Conservation (phyloP, 768 basidiomycete genomes). For the Lactifluus hygrophoroides region DNA sequence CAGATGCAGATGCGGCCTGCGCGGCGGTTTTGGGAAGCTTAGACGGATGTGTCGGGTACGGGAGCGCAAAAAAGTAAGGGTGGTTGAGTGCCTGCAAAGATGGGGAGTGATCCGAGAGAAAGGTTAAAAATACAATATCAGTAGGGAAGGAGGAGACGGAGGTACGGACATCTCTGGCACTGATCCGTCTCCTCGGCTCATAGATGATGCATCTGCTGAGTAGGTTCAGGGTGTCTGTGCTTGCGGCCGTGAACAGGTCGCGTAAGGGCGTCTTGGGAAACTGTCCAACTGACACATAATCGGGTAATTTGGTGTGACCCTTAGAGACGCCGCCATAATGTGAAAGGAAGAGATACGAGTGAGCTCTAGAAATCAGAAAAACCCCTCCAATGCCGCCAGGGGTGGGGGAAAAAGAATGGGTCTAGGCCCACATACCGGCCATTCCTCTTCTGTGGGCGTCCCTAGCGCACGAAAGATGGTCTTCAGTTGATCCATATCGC, state of each 20-base stretch:
- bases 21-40: constrained; percentile 70
- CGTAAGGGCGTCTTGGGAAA: constrained; percentile 78
- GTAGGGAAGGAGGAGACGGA: neutral
- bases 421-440: constrained; percentile 87
- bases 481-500: constrained; percentile 94
- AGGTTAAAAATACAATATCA: no score
- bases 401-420: neutral
- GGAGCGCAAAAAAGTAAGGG: constrained; percentile 78
- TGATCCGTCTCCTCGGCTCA: constrained; percentile 77
- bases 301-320: constrained; percentile 87
- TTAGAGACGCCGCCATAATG: constrained; percentile 25
- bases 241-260: constrained; percentile 87
- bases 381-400: neutral
- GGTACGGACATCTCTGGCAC: constrained; percentile 61
- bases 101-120: no score
- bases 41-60: constrained; percentile 81
- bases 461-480: constrained; percentile 91
- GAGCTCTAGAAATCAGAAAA: no score
- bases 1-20: constrained; percentile 31
- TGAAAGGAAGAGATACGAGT: no score
- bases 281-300: constrained; percentile 80
- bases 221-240: constrained; percentile 75
- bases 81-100: constrained; percentile 82
- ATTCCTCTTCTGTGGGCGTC: constrained; percentile 93
- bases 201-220: constrained; percentile 72